Evolutionary conservation across 2,329 filamentous ascomycete genomes (phyloP).

Genomic region (Penicillium crustosum): DNA sequence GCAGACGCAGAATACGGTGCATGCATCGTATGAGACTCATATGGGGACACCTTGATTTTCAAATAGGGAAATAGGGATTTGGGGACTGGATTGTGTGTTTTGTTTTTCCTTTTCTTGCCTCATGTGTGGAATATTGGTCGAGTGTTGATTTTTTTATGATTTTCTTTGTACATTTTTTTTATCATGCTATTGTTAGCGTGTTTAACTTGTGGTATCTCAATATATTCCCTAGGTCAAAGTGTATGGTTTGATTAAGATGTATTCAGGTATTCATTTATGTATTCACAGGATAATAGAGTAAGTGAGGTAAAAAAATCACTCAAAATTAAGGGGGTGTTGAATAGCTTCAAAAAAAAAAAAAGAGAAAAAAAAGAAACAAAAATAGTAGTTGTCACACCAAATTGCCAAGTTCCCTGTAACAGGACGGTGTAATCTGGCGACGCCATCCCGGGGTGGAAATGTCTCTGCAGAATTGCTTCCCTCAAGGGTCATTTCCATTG

Average conservation of each 20-base stretch:
- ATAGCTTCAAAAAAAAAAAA: not conserved
- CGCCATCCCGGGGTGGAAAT: constrained; percentile 56
- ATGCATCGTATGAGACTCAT: not conserved
- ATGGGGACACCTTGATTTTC: constrained; percentile 7
- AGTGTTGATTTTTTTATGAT: not conserved
- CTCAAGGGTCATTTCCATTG: constrained; percentile 56
- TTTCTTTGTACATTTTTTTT: not conserved
- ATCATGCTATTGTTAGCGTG: not conserved
- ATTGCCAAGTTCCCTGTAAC: constrained; percentile 39
- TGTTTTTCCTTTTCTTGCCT: not conserved
- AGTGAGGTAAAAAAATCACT: too few relatives aligned
- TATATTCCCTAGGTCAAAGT: too few relatives aligned
- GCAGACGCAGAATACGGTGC: constrained; percentile 22
- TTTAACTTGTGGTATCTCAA: not conserved
- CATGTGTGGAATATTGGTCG: not conserved
- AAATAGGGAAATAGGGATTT: too few relatives aligned
- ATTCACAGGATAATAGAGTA: too few relatives aligned
- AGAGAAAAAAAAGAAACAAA: constrained; percentile 23
- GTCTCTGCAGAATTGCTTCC: constrained; percentile 61
- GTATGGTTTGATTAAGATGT: too few relatives aligned
- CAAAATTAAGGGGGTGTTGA: too few relatives aligned
- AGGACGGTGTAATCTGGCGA: constrained; percentile 53
- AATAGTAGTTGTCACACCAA: constrained; percentile 39
- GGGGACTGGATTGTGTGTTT: not conserved
- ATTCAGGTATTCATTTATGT: too few relatives aligned